A percentile compares a stretch with the other conserved stretches of the same genome.
phyloP scores from a whole-genome alignment of 768 basidiomycete genomes.

The Amanita phalloides region DNA sequence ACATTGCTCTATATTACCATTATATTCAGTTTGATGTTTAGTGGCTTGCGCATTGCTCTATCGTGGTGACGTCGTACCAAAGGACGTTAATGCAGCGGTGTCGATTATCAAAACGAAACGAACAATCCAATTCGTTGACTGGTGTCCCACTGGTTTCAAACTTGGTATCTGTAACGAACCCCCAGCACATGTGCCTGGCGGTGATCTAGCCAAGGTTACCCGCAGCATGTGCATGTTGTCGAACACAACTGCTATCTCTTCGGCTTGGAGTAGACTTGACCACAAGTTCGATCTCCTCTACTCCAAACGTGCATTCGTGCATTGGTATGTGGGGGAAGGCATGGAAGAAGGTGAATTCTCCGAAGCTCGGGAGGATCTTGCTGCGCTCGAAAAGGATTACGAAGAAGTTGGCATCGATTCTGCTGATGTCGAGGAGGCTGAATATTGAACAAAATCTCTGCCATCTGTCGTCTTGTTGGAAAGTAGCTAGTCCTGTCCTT shows the following conservation, averaged over 20 bases:
- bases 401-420: conserved; percentile 82
- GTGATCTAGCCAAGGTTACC: conserved; percentile 89
- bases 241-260: conserved; percentile 87
- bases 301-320: conserved; percentile 88
- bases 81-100: conserved; percentile 90
- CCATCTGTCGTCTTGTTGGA: conserved; percentile 1
- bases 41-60: conserved; percentile 90
- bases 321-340: conserved; percentile 98
- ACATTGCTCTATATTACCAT: not conserved
- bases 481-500: conserved; percentile 11
- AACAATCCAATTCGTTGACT: conserved; percentile 97
- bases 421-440: conserved; percentile 55
- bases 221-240: conserved; percentile 98
- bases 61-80: conserved; percentile 95
- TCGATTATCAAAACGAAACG: conserved; percentile 94
- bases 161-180: conserved; percentile 98
- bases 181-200: conserved; percentile 83
- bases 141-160: conserved; percentile 98
- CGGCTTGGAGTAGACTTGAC: conserved; percentile 91
- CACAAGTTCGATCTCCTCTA: conserved; percentile 99
- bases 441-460: not conserved
- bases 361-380: conserved; percentile 95
- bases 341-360: conserved; percentile 99
- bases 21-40: conserved; percentile 17
- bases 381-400: conserved; percentile 93